Conservation (phyloP, 768 basidiomycete genomes). For the Boletus eberwhitei region DNA sequence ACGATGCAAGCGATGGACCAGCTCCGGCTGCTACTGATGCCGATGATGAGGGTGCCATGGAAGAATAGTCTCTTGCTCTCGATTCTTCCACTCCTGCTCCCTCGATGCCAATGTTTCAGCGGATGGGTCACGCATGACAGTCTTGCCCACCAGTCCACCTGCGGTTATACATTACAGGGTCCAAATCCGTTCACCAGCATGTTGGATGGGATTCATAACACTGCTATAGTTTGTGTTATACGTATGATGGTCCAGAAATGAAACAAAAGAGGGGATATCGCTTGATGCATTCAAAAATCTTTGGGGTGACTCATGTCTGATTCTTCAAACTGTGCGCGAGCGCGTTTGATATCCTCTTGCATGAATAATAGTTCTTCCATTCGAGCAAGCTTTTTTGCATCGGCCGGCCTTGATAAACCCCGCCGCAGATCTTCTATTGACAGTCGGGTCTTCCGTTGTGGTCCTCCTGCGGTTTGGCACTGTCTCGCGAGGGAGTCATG, state of each 20-base stretch:
- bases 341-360: conserved; percentile 92
- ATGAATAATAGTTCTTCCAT: conserved; percentile 92
- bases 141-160: background rate
- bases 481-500: conserved; percentile 28
- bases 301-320: conserved; percentile 46
- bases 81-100: background rate
- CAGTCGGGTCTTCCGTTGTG: conserved; percentile 67
- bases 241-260: background rate
- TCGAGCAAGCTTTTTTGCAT: conserved; percentile 86
- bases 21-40: conserved; percentile 29
- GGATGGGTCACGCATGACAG: background rate
- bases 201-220: conserved; percentile 4
- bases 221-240: background rate
- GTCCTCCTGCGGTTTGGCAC: conserved; percentile 73
- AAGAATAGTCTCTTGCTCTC: conserved; percentile 45
- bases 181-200: background rate
- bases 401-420: conserved; percentile 78
- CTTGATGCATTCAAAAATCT: conserved; percentile 37
- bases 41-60: conserved; percentile 57
- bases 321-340: conserved; percentile 72
- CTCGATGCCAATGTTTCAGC: background rate
- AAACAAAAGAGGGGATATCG: background rate
- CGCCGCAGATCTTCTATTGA: conserved; percentile 84
- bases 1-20: conserved; percentile 18
- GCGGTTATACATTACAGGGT: background rate